Conservation (phyloP, 306 rosid species). For the Trichosanthes cucumerina region DNA sequence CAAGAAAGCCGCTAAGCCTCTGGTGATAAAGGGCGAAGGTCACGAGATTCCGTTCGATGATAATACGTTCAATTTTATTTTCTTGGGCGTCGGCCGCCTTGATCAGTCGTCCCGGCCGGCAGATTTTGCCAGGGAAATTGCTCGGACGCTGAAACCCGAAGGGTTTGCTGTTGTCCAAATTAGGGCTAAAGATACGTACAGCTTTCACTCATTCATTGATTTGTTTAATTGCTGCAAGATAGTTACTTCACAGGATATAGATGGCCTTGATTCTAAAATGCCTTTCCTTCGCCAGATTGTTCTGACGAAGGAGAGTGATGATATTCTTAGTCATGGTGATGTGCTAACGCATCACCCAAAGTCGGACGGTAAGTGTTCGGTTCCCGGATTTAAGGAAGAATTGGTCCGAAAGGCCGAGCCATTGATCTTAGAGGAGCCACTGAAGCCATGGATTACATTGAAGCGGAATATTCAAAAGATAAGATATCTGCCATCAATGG, state of each 20-base stretch:
- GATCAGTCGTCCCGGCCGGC: slow-evolving; percentile 39
- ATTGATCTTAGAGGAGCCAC: slow-evolving; percentile 60
- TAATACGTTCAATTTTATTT: slow-evolving; percentile 55
- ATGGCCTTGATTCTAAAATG: slow-evolving; percentile 63
- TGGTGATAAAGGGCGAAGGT: slow-evolving; percentile 48
- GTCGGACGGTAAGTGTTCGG: slow-evolving; percentile 44
- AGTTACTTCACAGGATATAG: slow-evolving; percentile 54
- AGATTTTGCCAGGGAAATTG: slow-evolving; percentile 55
- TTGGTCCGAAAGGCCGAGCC: slow-evolving; percentile 75
- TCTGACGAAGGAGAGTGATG: slow-evolving; percentile 42
- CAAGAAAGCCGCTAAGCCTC: slow-evolving; percentile 50
- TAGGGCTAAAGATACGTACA: slow-evolving; percentile 69
- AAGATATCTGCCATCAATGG: slow-evolving; percentile 70
- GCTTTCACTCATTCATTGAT: slow-evolving; percentile 80
- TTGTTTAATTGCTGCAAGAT: slow-evolving; percentile 72
- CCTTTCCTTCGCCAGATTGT: slow-evolving; percentile 67
- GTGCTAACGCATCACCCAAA: slow-evolving; percentile 12
- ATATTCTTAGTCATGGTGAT: slow-evolving; percentile 7
- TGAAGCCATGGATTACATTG: slow-evolving; percentile 91
- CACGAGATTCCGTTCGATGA: slow-evolving; percentile 50
- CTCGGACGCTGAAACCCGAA: slow-evolving; percentile 66
- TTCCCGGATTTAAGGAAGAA: slow-evolving; percentile 66
- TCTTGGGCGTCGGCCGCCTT: slow-evolving; percentile 56
- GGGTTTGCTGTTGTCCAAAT: slow-evolving; percentile 83
- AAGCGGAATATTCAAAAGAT: slow-evolving; percentile 64